Evolutionary conservation across 371 early-diverging fungal species (phyloP), one percentile per base, ranked within the genome.

Genomic region (Smittium mucronatum): DNA sequence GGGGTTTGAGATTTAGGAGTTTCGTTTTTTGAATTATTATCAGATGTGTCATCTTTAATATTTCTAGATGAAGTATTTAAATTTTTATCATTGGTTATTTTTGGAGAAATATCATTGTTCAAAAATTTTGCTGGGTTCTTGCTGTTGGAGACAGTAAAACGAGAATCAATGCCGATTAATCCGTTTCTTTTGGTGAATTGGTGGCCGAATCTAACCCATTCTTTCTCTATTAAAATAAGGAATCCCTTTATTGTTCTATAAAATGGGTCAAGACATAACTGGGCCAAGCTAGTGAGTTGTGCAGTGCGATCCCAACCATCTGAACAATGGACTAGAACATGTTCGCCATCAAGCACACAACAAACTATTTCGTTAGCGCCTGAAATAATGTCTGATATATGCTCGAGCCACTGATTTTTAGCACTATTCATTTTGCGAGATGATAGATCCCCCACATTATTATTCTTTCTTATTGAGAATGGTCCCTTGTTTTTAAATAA

Each of bases 261-360:
- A 75, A 84, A 94, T 0, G 97, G 96, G 69, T 98, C 98, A 36
- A 96, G 78, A 70, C 95, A 95, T 30, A 98, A 77, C 72, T 90
- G 88, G 36, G 96, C 84, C 31, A 94, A 78, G 2, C 94, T 87
- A 0, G 90, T 91, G 58, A 96, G 77, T 75, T 98, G 98, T 1
- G 95, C 90, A 0, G 98, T 98, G 57, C 98, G 88, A 78, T 98
- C 98, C 98, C 98, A 98, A 11, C 98, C 98, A 76, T 98, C 98
- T n/a, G 94, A 93, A 82, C 98, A 98, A 75, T 98, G 98, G 1
- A 98, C 93, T 34, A 98, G 82, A 1, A 93, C 95, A 71, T 96
- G 95, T 0, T 87, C 84, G 66, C 86, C 87, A 33, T 81, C 78
- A 1, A 86, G 76, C 0, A 97, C 83, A 63, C 83, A 87, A 67